Base-by-base conservation (phyloP, 1,139 yeast genomes). In the Chernovozyma aurita region DNA sequence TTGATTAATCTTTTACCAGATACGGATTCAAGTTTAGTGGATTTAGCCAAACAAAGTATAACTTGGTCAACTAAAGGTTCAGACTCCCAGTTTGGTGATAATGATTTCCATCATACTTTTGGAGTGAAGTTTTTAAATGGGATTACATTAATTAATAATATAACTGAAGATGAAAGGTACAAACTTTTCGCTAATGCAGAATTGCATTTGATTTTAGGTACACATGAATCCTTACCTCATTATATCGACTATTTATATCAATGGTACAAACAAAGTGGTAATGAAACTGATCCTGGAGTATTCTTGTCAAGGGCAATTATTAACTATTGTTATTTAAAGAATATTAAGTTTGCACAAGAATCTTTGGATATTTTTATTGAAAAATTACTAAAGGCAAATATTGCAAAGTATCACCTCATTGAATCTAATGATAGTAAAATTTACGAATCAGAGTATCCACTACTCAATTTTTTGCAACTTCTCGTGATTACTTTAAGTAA, bases 391-490 rank as follows among this genome's bases (percentile, higher is more conserved):
- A 34, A 35, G 7, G 11, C 12, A 18, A 24, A 47, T 6, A 45
- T 48, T 5, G 33, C 39, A 3, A 34, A 39, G 5, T 37, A 38
- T 17, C 50, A 47, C 21, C 35, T 44, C 4, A 36, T 52, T 11
- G 41, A 38, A 13, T 49, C 50, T 31, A 53, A 50, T 8, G 52
- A 34, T 4, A 34, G 36, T 1, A 39, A 41, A 12, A 41, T 60
- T 5, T 40, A 41, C 25, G 50, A 44, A 34, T 61, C 44, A 37
- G 68, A 46, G 16, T 49, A 46, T 30, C 62, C 63, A 5, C 57
- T 85, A 28, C 50, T 86, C 33, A 83, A 83, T 51, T 85, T 85
- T 50, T 55, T 85, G 35, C 95, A 84, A 52, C 65, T 90, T 46
- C 63, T 88, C 30, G 64, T 80, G 4, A 55, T 70, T n/a, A 68